Evolutionary conservation across 805 yeast genomes (phyloP).

Genomic region (Saccharomycopsis fermentans): DNA sequence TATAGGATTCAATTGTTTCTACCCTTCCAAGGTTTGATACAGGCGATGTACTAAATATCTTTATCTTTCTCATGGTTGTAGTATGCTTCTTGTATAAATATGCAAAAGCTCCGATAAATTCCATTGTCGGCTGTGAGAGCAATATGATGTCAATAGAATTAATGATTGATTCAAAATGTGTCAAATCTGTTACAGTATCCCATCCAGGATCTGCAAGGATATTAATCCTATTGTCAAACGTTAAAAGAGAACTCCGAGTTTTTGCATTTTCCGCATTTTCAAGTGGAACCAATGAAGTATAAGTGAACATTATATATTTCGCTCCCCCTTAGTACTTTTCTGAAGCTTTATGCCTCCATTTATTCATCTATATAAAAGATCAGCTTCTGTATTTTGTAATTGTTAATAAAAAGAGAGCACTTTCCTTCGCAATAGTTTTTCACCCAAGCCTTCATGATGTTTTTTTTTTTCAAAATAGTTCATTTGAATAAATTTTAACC

Average conservation of each 20-base stretch:
- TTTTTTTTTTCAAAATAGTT: background rate
- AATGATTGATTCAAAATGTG: constrained; percentile 34
- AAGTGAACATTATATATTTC: constrained; percentile 19
- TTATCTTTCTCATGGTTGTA: constrained; percentile 29
- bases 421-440: background rate
- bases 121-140: constrained; percentile 78
- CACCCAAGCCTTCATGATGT: background rate
- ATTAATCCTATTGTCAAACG: constrained; percentile 37
- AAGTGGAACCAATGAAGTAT: constrained; percentile 22
- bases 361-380: no score
- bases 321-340: background rate
- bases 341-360: no score
- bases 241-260: constrained; percentile 38
- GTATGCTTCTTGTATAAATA: constrained; percentile 41
- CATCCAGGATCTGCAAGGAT: constrained; percentile 51
- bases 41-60: constrained; percentile 85
- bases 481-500: background rate
- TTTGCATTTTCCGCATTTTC: constrained; percentile 12
- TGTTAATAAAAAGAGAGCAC: background rate
- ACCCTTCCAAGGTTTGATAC: constrained; percentile 78
- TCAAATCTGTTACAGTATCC: constrained; percentile 42
- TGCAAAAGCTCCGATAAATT: constrained; percentile 72
- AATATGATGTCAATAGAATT: constrained; percentile 55
- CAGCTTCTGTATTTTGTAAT: background rate
- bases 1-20: constrained; percentile 72